These are phyloP conservation scores for Trametes cubensis DNA, from an alignment of 768 basidiomycete species.

Conservation along the genomic window DNA sequence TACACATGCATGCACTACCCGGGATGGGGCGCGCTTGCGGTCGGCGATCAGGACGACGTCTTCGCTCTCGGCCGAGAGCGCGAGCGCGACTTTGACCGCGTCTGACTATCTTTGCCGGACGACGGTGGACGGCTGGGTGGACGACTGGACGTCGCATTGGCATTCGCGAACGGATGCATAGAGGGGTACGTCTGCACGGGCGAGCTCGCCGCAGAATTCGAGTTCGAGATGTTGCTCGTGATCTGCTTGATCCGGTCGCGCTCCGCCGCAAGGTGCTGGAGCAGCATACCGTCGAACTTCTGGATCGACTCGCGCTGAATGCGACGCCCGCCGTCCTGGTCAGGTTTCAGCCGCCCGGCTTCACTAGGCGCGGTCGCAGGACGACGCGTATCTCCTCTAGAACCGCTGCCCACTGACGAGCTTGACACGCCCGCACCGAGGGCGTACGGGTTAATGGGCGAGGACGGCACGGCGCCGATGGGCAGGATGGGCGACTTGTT, in stretches of 20 bases:
- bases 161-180: slow-evolving; percentile 7
- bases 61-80: slow-evolving; percentile 6
- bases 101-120: neutral
- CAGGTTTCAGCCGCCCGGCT: slow-evolving; percentile 28
- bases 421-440: slow-evolving; percentile 1
- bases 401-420: neutral
- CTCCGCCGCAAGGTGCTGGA: slow-evolving; percentile 83
- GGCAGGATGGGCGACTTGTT: slow-evolving; percentile 24
- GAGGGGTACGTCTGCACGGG: slow-evolving; percentile 9
- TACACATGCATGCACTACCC: neutral
- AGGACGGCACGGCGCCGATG: slow-evolving; percentile 16
- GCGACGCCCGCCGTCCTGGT: slow-evolving; percentile 36
- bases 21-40: neutral
- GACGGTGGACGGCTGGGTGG: neutral
- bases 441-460: slow-evolving; percentile 17
- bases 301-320: slow-evolving; percentile 57
- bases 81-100: slow-evolving; percentile 2
- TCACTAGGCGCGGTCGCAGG: slow-evolving; percentile 28
- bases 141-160: neutral
- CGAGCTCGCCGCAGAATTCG: slow-evolving; percentile 18
- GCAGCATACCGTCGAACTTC: slow-evolving; percentile 77
- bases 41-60: neutral
- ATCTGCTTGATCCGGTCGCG: slow-evolving; percentile 79
- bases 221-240: slow-evolving; percentile 45
- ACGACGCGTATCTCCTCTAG: slow-evolving; percentile 1